phyloP scores from a whole-genome alignment of 805 yeast species.

The Zygosaccharomyces bisporus region DNA sequence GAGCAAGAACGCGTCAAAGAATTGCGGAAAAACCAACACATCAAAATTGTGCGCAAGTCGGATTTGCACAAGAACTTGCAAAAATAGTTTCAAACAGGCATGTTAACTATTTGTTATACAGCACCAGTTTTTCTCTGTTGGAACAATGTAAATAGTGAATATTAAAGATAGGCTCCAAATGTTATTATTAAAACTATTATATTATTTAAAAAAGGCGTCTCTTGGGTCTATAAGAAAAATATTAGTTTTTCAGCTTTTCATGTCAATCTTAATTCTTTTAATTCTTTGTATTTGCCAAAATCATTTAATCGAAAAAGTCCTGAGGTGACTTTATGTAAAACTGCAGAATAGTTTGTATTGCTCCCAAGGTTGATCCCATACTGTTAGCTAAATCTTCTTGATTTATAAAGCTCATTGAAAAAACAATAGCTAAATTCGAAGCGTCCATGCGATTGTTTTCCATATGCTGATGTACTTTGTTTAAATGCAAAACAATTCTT shows the following conservation, averaged over 20 bases:
- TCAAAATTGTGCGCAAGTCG: conserved; percentile 32
- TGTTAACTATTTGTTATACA: too few relatives aligned
- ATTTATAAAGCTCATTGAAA: conserved; percentile 59
- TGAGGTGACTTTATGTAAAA: conserved; percentile 43
- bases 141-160: background rate
- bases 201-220: background rate
- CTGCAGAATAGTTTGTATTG: conserved; percentile 50
- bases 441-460: conserved; percentile 81
- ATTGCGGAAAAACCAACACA: conserved; percentile 30
- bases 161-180: background rate
- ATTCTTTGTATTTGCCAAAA: background rate
- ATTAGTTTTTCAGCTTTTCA: background rate
- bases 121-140: too few relatives aligned
- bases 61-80: conserved; percentile 17
- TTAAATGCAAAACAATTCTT: conserved; percentile 65
- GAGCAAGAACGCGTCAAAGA: conserved; percentile 33
- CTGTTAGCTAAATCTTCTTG: conserved; percentile 42
- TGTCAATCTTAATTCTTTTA: background rate
- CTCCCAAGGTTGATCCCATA: conserved; percentile 50
- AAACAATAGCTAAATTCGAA: conserved; percentile 85
- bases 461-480: conserved; percentile 61
- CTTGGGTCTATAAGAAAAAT: background rate
- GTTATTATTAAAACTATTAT: background rate
- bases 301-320: conserved; percentile 27
- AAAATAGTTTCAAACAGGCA: background rate